Conservation (phyloP, 129 eudicot species). For the Flaveria robusta region DNA sequence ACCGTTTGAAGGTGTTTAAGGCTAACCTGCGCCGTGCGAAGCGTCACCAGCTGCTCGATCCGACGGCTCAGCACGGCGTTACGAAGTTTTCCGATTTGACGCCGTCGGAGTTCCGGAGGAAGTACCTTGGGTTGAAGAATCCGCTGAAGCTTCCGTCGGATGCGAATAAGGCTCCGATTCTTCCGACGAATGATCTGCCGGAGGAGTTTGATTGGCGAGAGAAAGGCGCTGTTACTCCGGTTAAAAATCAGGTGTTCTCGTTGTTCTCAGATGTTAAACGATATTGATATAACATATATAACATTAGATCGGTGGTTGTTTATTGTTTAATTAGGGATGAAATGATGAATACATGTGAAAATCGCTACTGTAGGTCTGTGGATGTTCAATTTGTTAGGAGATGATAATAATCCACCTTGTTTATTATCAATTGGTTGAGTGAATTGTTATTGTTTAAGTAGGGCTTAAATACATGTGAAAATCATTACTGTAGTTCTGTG, state of each 20-base stretch:
- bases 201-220: constrained; percentile 12
- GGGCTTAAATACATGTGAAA: not conserved
- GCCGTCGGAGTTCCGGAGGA: not conserved
- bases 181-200: not conserved
- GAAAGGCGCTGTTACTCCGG: constrained; percentile 9
- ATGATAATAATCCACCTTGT: too few species aligned
- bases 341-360: not conserved
- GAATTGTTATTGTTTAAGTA: not conserved
- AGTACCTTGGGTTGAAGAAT: not conserved
- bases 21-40: constrained; percentile 11
- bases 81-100: constrained; percentile 11
- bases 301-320: not conserved
- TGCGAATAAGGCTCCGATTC: not conserved
- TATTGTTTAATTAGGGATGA: not conserved
- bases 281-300: not conserved
- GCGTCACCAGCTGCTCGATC: constrained; percentile 18
- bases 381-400: too few species aligned
- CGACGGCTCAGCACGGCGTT: constrained; percentile 14
- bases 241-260: constrained; percentile 10
- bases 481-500: not conserved
- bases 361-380: not conserved
- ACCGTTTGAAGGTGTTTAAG: not conserved
- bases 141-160: not conserved
- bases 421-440: too few species aligned
- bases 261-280: not conserved